Conservation (phyloP, 1,284 basidiomycete species). For the Papiliotrema fonsecae region DNA sequence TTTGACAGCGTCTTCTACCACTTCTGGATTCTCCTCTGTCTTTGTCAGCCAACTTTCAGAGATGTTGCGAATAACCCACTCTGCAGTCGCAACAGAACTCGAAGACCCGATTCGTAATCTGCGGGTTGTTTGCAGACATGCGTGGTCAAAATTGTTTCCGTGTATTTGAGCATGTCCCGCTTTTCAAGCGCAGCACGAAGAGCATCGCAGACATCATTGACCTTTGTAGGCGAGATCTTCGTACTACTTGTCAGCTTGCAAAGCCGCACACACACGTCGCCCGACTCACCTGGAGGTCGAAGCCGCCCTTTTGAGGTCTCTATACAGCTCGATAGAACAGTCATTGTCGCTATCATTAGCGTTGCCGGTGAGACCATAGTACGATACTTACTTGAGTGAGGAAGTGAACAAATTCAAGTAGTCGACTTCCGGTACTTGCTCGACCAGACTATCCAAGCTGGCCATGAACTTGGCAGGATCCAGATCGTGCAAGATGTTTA, state of each 20-base stretch:
- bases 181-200: conserved; percentile 69
- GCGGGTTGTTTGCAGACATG: conserved; percentile 88
- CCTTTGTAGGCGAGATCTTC: conserved; percentile 43
- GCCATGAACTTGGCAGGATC: conserved; percentile 64
- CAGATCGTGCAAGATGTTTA: conserved; percentile 81
- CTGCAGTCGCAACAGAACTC: conserved; percentile 71
- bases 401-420: conserved; percentile 91
- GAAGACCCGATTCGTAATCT: conserved; percentile 81
- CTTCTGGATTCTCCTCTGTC: conserved; percentile 63
- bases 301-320: conserved; percentile 21
- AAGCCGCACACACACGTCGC: background rate
- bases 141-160: conserved; percentile 87
- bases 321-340: conserved; percentile 23
- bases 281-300: conserved; percentile 14
- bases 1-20: conserved; percentile 93
- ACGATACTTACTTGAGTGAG: conserved; percentile 61
- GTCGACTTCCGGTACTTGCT: conserved; percentile 84
- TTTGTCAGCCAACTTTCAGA: background rate
- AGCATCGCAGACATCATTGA: conserved; percentile 72
- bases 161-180: conserved; percentile 69
- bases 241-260: background rate
- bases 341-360: conserved; percentile 21
- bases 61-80: conserved; percentile 48
- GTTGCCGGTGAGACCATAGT: background rate
- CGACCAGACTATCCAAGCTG: conserved; percentile 63